Base-by-base conservation (phyloP, 2,329 filamentous ascomycete species). In the Lojkania enalia region DNA sequence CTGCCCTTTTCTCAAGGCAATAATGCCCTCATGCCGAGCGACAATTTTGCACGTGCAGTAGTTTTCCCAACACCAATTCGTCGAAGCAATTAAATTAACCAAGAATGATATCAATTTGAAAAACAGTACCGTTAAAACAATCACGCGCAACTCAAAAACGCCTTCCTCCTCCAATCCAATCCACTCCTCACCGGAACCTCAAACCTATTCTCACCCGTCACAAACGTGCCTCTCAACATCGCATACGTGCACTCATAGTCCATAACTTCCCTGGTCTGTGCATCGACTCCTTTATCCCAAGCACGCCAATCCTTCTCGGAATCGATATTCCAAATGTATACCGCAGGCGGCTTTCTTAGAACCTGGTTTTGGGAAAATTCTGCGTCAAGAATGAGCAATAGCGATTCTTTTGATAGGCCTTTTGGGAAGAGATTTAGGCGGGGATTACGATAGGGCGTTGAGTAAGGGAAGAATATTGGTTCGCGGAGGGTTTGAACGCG, bases 131-230 rank as follows among this genome's bases (percentile, higher is more conserved):
- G n/a, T n/a, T n/a, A n/a, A n/a, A n/a, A n/a, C n/a, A n/a, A n/a
- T 35, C 20, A 45, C 6, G 35, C 35, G 29, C 42, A 45, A 19
- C 35, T 39, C 36, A 45, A 33, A 20, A 45, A 45, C 5, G 42
- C 42, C 31, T 46, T 36, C 36, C 36, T 36, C 30, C 36, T 46
- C 46, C 46, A 49, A 27, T 49, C 42, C 16, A 49, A 41, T 12
- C 46, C 46, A 35, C 46, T 49, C 35, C 46, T 20, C 4, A 46
- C 36, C 3, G 42, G 36, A 3, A 49, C 46, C 12, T 42, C 42
- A 29, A 46, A 49, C 31, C 46, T 20, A 23, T 39, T 36, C 11
- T 46, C 42, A 31, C 14, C 25, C 32, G 41, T 42, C 32, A 49
- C 40, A 36, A 46, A 49, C 14, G 15, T 46, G n/a, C 46, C 46